These are phyloP conservation scores for Mucor indicus DNA, from an alignment of 371 early-diverging fungal genomes.

Conservation along the genomic window DNA sequence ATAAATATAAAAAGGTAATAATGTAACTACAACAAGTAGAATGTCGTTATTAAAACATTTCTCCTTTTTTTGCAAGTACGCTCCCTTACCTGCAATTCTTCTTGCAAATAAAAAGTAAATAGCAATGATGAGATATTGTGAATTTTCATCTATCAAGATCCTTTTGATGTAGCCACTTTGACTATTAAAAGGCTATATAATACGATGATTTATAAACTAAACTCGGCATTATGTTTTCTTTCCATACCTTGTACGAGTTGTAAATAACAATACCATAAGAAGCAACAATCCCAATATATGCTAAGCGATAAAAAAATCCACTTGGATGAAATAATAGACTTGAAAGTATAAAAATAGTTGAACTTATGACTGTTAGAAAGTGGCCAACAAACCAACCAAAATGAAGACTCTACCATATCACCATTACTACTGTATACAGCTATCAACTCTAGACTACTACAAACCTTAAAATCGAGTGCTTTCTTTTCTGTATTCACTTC, in stretches of 20 bases:
- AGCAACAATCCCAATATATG: conserved; percentile 7
- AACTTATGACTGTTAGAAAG: neutral
- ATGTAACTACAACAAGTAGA: conserved; percentile 66
- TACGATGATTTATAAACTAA: neutral
- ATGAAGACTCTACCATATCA: conserved; percentile 22
- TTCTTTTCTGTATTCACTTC: neutral
- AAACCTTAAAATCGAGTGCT: conserved; percentile 20
- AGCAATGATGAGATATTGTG: conserved; percentile 74
- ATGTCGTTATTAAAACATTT: too few relatives aligned
- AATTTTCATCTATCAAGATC: conserved; percentile 67
- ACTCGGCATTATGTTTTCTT: neutral
- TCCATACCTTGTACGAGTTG: conserved; percentile 20
- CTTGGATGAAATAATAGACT: conserved; percentile 12
- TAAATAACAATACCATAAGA: conserved; percentile 24
- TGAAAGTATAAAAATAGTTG: conserved; percentile 13
- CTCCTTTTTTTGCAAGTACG: neutral
- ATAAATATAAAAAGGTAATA: conserved; percentile 75
- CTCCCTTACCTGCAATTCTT: conserved; percentile 64
- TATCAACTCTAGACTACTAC: too few relatives aligned
- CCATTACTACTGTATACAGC: too few relatives aligned
- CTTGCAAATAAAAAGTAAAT: conserved; percentile 64
- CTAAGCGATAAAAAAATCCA: conserved; percentile 13
- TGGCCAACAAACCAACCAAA: conserved; percentile 33
- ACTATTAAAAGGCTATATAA: conserved; percentile 7
- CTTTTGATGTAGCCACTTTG: conserved; percentile 5